These are phyloP conservation scores for Coniochaeta prunicola DNA, from an alignment of 2,329 filamentous ascomycete genomes.

Conservation along the genomic window DNA sequence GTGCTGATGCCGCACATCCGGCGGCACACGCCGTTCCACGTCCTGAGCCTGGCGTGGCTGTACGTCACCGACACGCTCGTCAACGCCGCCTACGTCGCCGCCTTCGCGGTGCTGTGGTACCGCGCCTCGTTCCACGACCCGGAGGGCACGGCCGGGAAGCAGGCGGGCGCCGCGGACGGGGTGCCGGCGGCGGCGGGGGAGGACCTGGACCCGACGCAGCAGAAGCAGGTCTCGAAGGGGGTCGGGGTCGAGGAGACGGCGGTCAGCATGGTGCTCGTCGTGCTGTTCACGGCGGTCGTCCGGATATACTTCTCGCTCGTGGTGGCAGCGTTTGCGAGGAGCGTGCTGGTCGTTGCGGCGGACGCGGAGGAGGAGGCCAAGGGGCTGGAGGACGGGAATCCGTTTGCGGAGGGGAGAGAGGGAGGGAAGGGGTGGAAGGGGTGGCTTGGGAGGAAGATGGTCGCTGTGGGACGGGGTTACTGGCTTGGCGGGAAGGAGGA, in stretches of 20 bases:
- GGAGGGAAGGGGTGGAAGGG: constrained; percentile 76
- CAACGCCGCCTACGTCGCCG: constrained; percentile 73
- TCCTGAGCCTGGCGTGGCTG: constrained; percentile 74
- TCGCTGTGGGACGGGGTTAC: constrained; percentile 65
- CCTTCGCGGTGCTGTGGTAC: constrained; percentile 84
- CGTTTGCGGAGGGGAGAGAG: constrained; percentile 61
- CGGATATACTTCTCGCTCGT: constrained; percentile 79
- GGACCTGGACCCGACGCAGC: constrained; percentile 6
- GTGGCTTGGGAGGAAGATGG: constrained; percentile 70
- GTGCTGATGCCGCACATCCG: constrained; percentile 75
- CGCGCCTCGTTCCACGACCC: constrained; percentile 27
- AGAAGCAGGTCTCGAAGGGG: constrained; percentile 11
- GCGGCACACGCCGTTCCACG: constrained; percentile 69
- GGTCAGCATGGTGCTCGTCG: constrained; percentile 73
- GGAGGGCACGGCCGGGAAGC: constrained; percentile 6
- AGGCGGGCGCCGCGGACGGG: constrained; percentile 4
- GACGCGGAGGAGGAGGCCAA: constrained; percentile 40
- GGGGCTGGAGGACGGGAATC: constrained; percentile 37
- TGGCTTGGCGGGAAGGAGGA: constrained; percentile 67
- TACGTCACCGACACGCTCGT: constrained; percentile 77
- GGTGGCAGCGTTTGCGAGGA: constrained; percentile 74
- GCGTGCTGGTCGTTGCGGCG: constrained; percentile 65
- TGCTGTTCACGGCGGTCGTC: constrained; percentile 62
- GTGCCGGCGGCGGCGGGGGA: neutral
- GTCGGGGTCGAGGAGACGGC: constrained; percentile 46